These are phyloP conservation scores for Pneumocystis wakefieldiae DNA, from an alignment of 1,139 yeast genomes.

Conservation along the genomic window DNA sequence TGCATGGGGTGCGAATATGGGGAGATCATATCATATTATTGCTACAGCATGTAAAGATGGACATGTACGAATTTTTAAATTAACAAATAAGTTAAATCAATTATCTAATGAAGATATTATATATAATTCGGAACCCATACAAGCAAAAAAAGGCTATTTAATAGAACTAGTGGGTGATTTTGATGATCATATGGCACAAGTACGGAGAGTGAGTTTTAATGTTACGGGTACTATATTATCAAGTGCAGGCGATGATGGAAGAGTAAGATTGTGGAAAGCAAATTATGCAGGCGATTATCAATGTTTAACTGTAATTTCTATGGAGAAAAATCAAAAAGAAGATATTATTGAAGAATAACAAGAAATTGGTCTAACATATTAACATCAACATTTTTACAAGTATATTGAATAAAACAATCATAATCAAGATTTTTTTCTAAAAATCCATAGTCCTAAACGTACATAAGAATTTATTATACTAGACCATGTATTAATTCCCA, in stretches of 20 bases:
- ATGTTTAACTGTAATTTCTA: constrained; percentile 77
- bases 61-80: constrained; percentile 66
- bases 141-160: constrained; percentile 9
- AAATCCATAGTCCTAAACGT: not conserved
- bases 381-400: not conserved
- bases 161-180: constrained; percentile 42
- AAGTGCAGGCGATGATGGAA: constrained; percentile 92
- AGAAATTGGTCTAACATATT: not conserved
- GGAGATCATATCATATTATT: constrained; percentile 67
- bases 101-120: constrained; percentile 2
- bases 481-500: not conserved
- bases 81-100: constrained; percentile 23
- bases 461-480: not conserved
- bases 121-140: constrained; percentile 13
- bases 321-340: constrained; percentile 30
- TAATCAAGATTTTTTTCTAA: not conserved
- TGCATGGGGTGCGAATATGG: constrained; percentile 75
- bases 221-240: constrained; percentile 82
- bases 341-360: not conserved
- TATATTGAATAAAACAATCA: not conserved
- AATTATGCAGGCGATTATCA: constrained; percentile 75
- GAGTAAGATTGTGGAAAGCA: constrained; percentile 81
- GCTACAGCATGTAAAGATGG: constrained; percentile 98
- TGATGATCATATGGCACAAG: constrained; percentile 74
- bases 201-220: constrained; percentile 94